Percentiles rank a stretch among this genome's conserved stretches.
Evolutionary conservation across 345 rosid genomes (phyloP).

Genomic region (Draba incana): DNA sequence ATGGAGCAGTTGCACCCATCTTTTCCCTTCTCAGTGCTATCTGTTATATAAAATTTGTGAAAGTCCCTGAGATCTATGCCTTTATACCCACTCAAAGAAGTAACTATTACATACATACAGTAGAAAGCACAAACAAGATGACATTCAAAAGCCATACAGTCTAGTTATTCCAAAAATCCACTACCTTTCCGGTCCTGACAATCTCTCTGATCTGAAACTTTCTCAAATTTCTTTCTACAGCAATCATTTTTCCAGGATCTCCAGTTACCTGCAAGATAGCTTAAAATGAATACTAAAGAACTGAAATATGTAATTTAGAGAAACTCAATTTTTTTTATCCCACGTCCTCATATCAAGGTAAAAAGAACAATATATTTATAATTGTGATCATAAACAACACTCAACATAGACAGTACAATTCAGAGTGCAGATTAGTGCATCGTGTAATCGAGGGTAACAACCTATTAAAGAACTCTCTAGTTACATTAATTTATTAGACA

Average conservation of each 20-base stretch:
- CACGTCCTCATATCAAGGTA: slow-evolving; percentile 9
- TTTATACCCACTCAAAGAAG: slow-evolving; percentile 25
- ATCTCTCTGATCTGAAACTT: slow-evolving; percentile 94
- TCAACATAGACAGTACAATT: slow-evolving; percentile 10
- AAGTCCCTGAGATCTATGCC: slow-evolving; percentile 15
- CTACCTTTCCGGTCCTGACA: slow-evolving; percentile 74
- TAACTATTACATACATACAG: slow-evolving; percentile 7
- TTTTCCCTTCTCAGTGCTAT: slow-evolving; percentile 93
- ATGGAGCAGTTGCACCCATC: slow-evolving; percentile 91
- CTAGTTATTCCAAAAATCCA: slow-evolving; percentile 20
- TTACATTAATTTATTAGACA: neutral
- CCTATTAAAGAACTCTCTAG: neutral
- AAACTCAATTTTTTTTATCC: neutral
- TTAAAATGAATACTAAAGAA: neutral
- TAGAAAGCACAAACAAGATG: slow-evolving; percentile 24
- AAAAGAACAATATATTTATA: slow-evolving; percentile 15
- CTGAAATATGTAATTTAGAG: neutral
- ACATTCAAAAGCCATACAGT: slow-evolving; percentile 10
- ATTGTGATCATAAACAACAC: slow-evolving; percentile 18
- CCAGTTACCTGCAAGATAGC: slow-evolving; percentile 73
- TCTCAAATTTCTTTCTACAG: slow-evolving; percentile 79
- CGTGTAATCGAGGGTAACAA: slow-evolving; percentile 2
- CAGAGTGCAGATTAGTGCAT: slow-evolving; percentile 16
- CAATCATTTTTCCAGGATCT: slow-evolving; percentile 96
- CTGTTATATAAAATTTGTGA: slow-evolving; percentile 47